Conservation (phyloP, 2,329 filamentous ascomycete species). For the Dothidotthia symphoricarpi region DNA sequence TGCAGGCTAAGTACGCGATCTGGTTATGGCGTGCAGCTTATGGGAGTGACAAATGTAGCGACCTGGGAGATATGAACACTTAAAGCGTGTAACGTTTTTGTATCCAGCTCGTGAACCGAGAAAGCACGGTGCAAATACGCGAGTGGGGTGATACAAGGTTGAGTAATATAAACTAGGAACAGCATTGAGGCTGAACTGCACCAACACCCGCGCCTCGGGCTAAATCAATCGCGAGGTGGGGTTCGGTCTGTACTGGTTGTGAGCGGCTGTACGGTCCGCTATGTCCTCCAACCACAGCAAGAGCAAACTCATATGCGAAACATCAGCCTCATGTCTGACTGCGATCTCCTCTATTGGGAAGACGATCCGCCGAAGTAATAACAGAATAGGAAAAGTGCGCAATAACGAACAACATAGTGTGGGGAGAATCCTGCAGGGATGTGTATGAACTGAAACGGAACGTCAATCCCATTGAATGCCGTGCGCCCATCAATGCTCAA, state of each 20-base stretch:
- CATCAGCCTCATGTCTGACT: background rate
- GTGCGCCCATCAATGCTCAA: conserved; percentile 25
- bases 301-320: conserved; percentile 1
- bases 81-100: too few species aligned
- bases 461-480: conserved; percentile 27
- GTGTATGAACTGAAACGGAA: conserved; percentile 39
- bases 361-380: background rate
- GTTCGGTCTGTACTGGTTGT: conserved; percentile 28
- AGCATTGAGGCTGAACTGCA: too few species aligned
- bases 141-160: too few species aligned
- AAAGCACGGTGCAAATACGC: too few species aligned
- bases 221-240: conserved; percentile 35
- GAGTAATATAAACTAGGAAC: too few species aligned
- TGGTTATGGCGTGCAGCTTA: too few species aligned
- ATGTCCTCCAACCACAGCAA: conserved; percentile 23
- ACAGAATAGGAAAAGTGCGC: background rate
- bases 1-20: too few species aligned
- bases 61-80: too few species aligned
- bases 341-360: conserved; percentile 7
- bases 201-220: conserved; percentile 18
- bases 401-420: background rate
- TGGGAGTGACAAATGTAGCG: too few species aligned
- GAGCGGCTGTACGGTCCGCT: conserved; percentile 36
- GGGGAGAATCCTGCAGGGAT: background rate
- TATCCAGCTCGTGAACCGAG: too few species aligned